These are phyloP conservation scores for Piloderma croceum DNA, from an alignment of 768 basidiomycete genomes.

Conservation along the genomic window DNA sequence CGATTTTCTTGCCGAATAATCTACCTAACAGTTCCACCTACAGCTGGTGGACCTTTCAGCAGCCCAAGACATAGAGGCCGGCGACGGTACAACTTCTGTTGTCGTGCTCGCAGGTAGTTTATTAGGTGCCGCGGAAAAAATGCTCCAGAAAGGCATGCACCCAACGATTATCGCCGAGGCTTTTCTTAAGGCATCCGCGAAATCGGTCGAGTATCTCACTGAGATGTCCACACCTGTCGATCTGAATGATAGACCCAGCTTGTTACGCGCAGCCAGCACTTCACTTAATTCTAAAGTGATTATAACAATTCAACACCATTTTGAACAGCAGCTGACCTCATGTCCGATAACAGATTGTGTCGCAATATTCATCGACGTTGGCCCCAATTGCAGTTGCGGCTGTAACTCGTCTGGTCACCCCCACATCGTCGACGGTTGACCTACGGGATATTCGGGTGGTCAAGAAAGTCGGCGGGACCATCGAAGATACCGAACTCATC, in stretches of 20 bases:
- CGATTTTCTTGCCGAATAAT: neutral
- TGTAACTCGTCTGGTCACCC: constrained; percentile 84
- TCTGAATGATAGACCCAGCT: constrained; percentile 75
- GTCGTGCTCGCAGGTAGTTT: constrained; percentile 94
- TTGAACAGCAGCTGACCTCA: constrained; percentile 4
- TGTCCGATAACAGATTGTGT: constrained; percentile 69
- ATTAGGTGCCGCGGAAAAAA: constrained; percentile 92
- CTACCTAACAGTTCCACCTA: constrained; percentile 10
- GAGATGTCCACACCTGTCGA: constrained; percentile 92
- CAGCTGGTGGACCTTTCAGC: constrained; percentile 96
- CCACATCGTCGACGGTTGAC: constrained; percentile 91
- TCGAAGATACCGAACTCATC: constrained; percentile 95
- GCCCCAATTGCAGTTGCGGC: constrained; percentile 99
- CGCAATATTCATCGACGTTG: constrained; percentile 95
- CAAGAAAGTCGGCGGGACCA: constrained; percentile 98
- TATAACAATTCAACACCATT: neutral
- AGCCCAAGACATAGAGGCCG: constrained; percentile 97
- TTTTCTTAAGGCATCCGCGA: constrained; percentile 86
- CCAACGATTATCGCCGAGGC: constrained; percentile 96
- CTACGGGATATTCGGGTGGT: constrained; percentile 93
- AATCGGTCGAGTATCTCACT: constrained; percentile 89
- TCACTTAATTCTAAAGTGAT: constrained; percentile 91
- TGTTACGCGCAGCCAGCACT: constrained; percentile 91
- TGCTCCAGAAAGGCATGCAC: constrained; percentile 95
- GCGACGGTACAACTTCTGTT: constrained; percentile 96